phyloP scores from a whole-genome alignment of 2,329 filamentous ascomycete species.

The Ceratocystis cacaofunesta region DNA sequence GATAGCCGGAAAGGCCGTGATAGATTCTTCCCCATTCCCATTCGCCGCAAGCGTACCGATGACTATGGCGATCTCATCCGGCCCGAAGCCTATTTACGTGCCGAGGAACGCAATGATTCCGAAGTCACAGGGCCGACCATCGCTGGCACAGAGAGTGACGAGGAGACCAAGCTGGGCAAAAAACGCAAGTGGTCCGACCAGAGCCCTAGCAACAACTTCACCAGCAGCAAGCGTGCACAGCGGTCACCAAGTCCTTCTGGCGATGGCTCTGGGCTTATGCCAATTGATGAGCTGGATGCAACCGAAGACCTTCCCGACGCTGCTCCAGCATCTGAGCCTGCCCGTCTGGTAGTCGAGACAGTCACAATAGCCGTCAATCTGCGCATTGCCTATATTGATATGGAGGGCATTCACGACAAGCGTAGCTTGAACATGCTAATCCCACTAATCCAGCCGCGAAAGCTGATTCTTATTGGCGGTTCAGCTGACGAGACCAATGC shows the following conservation, averaged over 20 bases:
- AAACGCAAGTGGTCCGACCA: constrained; percentile 76
- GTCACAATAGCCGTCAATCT: constrained; percentile 54
- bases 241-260: constrained; percentile 26
- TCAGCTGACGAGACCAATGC: constrained; percentile 60
- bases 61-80: constrained; percentile 91
- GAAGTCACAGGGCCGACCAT: constrained; percentile 23
- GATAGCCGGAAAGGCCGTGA: constrained; percentile 83
- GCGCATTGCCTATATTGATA: constrained; percentile 77
- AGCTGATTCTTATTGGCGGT: constrained; percentile 83
- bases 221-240: constrained; percentile 46
- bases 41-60: constrained; percentile 64
- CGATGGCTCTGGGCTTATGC: constrained; percentile 28
- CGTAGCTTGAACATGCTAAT: constrained; percentile 89
- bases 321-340: constrained; percentile 40
- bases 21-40: constrained; percentile 76
- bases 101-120: constrained; percentile 74
- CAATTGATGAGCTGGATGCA: constrained; percentile 43
- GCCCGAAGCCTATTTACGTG: constrained; percentile 82
- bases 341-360: constrained; percentile 54
- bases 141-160: constrained; percentile 33
- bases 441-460: constrained; percentile 82
- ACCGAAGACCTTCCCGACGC: constrained; percentile 40
- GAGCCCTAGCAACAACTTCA: constrained; percentile 19
- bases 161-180: constrained; percentile 59
- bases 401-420: constrained; percentile 82